phyloP scores from a whole-genome alignment of 306 rosid species.

The Albizia julibrissin region DNA sequence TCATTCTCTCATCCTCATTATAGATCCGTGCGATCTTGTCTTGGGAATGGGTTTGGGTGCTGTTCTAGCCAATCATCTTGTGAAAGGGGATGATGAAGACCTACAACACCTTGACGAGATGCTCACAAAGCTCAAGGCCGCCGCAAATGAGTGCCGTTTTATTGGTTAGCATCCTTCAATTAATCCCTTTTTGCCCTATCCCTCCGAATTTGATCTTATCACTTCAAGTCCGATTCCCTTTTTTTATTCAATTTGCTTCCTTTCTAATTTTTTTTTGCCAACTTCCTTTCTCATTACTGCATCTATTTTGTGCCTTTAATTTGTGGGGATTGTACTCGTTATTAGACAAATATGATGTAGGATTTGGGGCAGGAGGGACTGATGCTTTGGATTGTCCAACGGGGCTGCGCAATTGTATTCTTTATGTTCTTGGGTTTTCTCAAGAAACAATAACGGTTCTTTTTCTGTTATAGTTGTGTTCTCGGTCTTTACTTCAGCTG shows the following conservation, averaged over 20 bases:
- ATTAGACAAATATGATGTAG: too few relatives aligned
- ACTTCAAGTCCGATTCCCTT: background rate
- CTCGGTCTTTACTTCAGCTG: background rate
- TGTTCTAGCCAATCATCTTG: conserved; percentile 66
- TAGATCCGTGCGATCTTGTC: too few relatives aligned
- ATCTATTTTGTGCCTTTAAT: background rate
- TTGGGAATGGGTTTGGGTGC: conserved; percentile 79
- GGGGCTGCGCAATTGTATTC: background rate
- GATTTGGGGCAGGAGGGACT: background rate
- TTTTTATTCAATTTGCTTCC: background rate
- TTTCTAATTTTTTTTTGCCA: too few relatives aligned
- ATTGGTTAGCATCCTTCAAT: conserved; percentile 46
- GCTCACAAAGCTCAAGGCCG: conserved; percentile 88
- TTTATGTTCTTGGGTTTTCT: background rate
- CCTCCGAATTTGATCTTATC: too few relatives aligned
- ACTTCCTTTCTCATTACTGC: too few relatives aligned
- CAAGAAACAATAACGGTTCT: background rate
- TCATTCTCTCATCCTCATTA: too few relatives aligned
- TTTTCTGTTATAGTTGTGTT: background rate
- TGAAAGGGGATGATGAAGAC: conserved; percentile 76
- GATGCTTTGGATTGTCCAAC: background rate
- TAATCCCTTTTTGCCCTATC: background rate
- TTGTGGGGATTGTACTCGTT: background rate
- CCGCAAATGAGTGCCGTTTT: conserved; percentile 87
- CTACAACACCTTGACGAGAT: conserved; percentile 83